Base-by-base conservation (phyloP, 768 basidiomycete species). In the Boletus bicolor region DNA sequence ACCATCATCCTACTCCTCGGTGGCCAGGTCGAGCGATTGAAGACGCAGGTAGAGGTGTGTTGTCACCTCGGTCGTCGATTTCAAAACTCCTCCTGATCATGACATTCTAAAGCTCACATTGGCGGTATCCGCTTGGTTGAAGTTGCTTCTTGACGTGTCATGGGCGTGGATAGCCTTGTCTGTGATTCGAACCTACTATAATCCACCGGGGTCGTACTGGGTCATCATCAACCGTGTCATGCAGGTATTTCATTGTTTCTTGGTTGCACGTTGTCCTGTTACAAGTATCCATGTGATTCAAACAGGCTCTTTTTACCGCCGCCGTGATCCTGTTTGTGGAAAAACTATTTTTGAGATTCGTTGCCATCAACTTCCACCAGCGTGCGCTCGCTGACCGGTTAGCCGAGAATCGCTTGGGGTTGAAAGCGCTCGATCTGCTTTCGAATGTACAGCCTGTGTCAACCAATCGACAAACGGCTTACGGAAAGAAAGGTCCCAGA, bases 281-380 rank as follows among this genome's bases (percentile, higher is more conserved):
- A 51, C 30, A 42, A 48, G 26, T 47, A 53, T 49, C 19, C 46
- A 59, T 55, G 21, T 30, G 7, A 49, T 48, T 42, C 9, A 24
- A 61, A 55, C 64, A 80, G 74, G 78, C 76, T 35, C 62, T 82
- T 39, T 83, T 82, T 58, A 66, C 78, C 11, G 68, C 74, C 0
- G 63, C 69, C 0, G 51, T 80, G 34, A 72, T 82, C 44, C 64
- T 83, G 1, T 73, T 82, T 12, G 75, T 68, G 30, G 82, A 83
- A 65, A 83, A 82, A 67, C 68, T 87, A 37, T 83, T 87, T 68
- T 69, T 92, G 34, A 87, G 84, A 62, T 84, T 85, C 56, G 82
- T 91, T 44, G 89, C 90, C 30, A 90, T 90, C 72, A 87, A 83
- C 60, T 92, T 91, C 67, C 89, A 91, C 67, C 79, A 83, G 59